Evolutionary conservation across 306 rosid genomes (phyloP), one percentile per base, ranked within the genome.

Genomic region (Arachis hypogaea): DNA sequence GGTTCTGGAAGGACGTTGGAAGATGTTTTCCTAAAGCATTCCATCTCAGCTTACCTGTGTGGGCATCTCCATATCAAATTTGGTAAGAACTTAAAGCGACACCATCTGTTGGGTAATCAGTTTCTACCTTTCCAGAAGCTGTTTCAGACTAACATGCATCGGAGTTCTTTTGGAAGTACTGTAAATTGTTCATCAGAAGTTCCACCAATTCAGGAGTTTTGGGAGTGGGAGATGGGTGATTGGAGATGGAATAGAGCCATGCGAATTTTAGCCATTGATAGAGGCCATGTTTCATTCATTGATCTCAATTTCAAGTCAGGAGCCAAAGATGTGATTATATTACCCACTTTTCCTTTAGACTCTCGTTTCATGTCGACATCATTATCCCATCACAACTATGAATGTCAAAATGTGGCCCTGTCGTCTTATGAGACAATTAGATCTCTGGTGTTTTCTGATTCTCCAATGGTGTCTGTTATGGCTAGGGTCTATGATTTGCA

Each of bases 161-260:
- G 78, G 52, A 62, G 73, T 30, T 82, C 91, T 62, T 68, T 77
- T 60, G 82, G 73, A 68, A 77, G 56, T 68, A 72, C 57, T 33
- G 73, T 69, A 63, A 86, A 91, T 77, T 94, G 99, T 87, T 89
- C 96, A 11, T 5, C 40, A 59, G 86, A 69, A 59, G 82, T 79
- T 52, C 71, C 82, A 3, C 81, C 80, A 22, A 12, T 71, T 78
- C 80, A 80, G 66, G 99, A 92, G 66, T 94, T 94, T 69, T 92
- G 97, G 97, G 99, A 94, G 81, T 94, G 99, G 99, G 97, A 92
- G 85, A 92, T 88, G 93, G 99, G 97, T 28, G 99, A 92, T 76
- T 94, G 97, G 95, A 86, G 97, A 88, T 91, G 69, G 88, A 89
- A 80, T 67, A 85, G 95, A 86, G 84, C 84, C 76, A 63, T 94